Evolutionary conservation across 2,329 filamentous ascomycete species (phyloP).

Genomic region (Alternaria dauci): DNA sequence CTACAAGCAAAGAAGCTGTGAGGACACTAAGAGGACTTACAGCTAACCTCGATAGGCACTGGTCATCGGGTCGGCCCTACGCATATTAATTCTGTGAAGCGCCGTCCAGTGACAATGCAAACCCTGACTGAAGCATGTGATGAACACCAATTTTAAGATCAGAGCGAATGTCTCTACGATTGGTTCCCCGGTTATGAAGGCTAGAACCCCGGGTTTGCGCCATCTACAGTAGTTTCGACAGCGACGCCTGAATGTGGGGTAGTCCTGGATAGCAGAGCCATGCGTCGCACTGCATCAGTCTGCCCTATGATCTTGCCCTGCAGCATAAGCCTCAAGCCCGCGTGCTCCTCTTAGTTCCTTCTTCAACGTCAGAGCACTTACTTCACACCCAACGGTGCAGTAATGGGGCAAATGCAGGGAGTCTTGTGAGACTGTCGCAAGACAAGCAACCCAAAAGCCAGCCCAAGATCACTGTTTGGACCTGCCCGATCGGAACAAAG

Average conservation of each 20-base stretch:
- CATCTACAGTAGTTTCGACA: conserved; percentile 8
- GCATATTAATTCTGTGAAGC: conserved; percentile 29
- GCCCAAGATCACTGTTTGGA: conserved; percentile 7
- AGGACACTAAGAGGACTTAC: conserved; percentile 18
- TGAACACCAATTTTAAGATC: conserved; percentile 15
- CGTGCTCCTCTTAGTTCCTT: conserved; percentile 30
- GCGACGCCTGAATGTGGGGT: conserved; percentile 18
- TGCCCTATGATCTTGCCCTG: conserved; percentile 35
- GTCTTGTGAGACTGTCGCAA: conserved; percentile 38
- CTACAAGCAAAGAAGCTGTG: conserved; percentile 4
- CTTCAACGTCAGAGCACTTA: conserved; percentile 24
- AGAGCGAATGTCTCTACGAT: conserved; percentile 10
- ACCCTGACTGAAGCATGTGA: conserved; percentile 40
- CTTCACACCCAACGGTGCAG: conserved; percentile 2
- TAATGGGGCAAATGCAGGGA: conserved; percentile 7
- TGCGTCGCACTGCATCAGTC: conserved; percentile 29
- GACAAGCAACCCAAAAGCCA: conserved; percentile 15
- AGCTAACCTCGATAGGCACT: conserved; percentile 35
- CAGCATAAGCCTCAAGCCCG: conserved; percentile 29
- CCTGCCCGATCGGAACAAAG: conserved; percentile 23
- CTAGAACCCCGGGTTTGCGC: conserved; percentile 9
- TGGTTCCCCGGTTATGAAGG: conserved; percentile 4
- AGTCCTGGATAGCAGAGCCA: conserved; percentile 14
- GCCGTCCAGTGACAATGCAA: conserved; percentile 28
- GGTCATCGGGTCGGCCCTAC: conserved; percentile 44